These are phyloP conservation scores for Cytospora chrysosperma DNA, from an alignment of 2,329 filamentous ascomycete species.

Conservation along the genomic window DNA sequence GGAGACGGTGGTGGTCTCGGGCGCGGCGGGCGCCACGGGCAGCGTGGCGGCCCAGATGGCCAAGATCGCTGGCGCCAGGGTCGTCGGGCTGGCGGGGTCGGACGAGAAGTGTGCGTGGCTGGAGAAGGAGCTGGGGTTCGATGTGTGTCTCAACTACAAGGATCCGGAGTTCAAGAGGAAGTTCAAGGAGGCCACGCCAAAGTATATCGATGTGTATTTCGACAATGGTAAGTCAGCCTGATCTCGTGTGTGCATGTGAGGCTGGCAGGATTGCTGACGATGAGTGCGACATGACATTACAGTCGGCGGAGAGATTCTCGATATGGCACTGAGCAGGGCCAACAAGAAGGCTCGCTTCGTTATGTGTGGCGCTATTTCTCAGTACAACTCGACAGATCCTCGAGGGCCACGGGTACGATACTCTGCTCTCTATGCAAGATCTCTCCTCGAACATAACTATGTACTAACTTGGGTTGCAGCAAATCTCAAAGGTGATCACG, in stretches of 20 bases:
- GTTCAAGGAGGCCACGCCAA: conserved; percentile 60
- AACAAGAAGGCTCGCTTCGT: conserved; percentile 63
- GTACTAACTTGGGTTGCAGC: conserved; percentile 4
- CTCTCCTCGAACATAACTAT: not conserved
- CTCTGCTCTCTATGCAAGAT: not conserved
- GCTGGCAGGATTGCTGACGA: not conserved
- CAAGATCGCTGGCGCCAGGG: conserved; percentile 57
- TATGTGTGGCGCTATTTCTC: conserved; percentile 57
- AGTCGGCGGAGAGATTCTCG: conserved; percentile 69
- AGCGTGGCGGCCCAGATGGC: conserved; percentile 67
- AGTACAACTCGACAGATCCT: conserved; percentile 23
- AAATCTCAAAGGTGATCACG: conserved; percentile 24
- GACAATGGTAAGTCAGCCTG: conserved; percentile 51
- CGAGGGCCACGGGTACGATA: conserved; percentile 12
- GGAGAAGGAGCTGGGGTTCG: conserved; percentile 59
- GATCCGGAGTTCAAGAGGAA: conserved; percentile 57
- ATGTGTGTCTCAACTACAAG: conserved; percentile 70
- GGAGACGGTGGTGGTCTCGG: conserved; percentile 66
- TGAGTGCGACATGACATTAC: not conserved
- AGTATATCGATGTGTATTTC: conserved; percentile 67
- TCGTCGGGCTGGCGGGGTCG: conserved; percentile 56
- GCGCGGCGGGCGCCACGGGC: conserved; percentile 67
- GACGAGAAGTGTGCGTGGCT: conserved; percentile 63
- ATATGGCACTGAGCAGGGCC: conserved; percentile 62
- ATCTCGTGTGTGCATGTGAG: not conserved